Percentiles rank a stretch among this genome's conserved stretches.
Evolutionary conservation across 2,329 filamentous ascomycete species (phyloP).

Genomic region (Colletotrichum sp.): DNA sequence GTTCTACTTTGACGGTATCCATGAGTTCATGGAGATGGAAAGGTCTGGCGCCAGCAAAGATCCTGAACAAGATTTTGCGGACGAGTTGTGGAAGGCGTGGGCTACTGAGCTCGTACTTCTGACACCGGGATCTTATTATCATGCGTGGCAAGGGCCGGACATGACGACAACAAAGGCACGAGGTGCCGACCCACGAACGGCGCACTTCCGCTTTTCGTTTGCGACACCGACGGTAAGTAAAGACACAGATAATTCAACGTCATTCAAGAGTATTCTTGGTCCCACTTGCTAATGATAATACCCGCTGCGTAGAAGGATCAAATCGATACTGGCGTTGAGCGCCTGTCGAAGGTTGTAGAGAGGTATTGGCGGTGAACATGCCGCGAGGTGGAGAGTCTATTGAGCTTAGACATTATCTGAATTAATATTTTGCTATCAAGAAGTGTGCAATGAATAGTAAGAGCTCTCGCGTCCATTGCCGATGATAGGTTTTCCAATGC

Average conservation of each 20-base stretch:
- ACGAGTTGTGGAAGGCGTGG: constrained; percentile 22
- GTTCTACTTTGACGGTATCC: constrained; percentile 28
- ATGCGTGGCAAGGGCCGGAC: constrained; percentile 32
- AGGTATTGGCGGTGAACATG: not conserved
- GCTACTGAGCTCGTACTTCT: constrained; percentile 27
- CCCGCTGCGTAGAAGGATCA: not conserved
- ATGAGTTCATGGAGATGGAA: constrained; percentile 21
- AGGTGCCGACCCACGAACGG: constrained; percentile 24
- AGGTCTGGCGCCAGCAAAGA: not conserved
- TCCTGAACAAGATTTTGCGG: not conserved
- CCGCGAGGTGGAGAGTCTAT: not conserved
- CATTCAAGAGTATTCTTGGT: not conserved
- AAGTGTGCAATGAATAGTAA: not conserved
- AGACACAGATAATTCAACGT: not conserved
- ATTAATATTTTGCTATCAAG: not conserved
- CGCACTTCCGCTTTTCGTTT: constrained; percentile 32
- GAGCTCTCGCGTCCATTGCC: not conserved
- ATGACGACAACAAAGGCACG: constrained; percentile 27
- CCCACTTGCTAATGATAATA: not conserved
- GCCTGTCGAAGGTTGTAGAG: not conserved
- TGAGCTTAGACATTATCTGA: not conserved
- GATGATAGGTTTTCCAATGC: not conserved
- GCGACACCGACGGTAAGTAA: constrained; percentile 29
- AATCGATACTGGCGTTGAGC: not conserved
- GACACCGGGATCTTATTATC: constrained; percentile 35